A percentile compares a stretch with the other conserved stretches of the same genome.
Evolutionary conservation across 1,139 yeast genomes (phyloP).

Genomic region (Candida gigantensis): DNA sequence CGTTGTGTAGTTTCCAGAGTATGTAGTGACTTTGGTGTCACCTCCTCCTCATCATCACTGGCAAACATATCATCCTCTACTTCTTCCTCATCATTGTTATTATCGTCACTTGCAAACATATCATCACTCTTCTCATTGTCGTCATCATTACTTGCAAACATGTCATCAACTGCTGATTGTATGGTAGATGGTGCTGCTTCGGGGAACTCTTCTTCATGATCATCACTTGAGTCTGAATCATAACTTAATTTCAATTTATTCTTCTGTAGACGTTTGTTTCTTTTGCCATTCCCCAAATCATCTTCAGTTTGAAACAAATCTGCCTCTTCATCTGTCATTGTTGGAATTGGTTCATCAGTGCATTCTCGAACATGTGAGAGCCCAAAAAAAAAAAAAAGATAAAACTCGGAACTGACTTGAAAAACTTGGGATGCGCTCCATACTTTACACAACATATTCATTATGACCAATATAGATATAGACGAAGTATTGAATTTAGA

Average conservation of each 20-base stretch:
- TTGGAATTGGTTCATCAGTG: background rate
- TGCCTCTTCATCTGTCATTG: conserved; percentile 14
- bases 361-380: background rate
- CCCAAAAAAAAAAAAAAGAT: background rate
- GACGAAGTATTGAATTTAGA: conserved; percentile 57
- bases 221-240: conserved; percentile 35
- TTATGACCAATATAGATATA: conserved; percentile 26
- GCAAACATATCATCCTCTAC: conserved; percentile 1
- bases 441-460: background rate
- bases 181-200: conserved; percentile 10
- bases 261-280: conserved; percentile 23
- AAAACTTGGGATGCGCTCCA: too few species aligned
- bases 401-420: too few species aligned
- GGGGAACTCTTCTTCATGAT: conserved; percentile 11
- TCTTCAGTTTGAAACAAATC: conserved; percentile 15
- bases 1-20: too few species aligned
- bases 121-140: conserved; percentile 20
- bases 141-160: conserved; percentile 41
- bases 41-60: conserved; percentile 6
- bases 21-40: too few species aligned
- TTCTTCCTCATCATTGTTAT: conserved; percentile 2
- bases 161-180: conserved; percentile 28
- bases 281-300: conserved; percentile 29
- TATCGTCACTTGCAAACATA: conserved; percentile 7
- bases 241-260: conserved; percentile 28